phyloP scores from a whole-genome alignment of 73 alveolate species.

The Paramecium pentaurelia region DNA sequence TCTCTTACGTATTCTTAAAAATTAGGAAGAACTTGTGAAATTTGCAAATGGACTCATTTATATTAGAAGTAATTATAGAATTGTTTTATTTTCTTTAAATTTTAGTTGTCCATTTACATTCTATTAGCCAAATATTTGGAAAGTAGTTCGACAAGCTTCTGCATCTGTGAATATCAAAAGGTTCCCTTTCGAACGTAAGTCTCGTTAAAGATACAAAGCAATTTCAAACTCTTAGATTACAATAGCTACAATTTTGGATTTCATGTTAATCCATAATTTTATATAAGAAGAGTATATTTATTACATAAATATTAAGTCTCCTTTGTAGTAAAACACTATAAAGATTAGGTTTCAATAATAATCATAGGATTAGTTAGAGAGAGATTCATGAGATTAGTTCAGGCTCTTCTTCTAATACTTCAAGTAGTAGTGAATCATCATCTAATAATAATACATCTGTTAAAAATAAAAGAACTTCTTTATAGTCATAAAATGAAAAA shows the following conservation, averaged over 20 bases:
- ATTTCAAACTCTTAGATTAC: background rate
- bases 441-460: background rate
- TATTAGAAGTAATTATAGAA: slow-evolving; percentile 15
- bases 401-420: background rate
- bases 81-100: background rate
- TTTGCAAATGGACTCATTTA: slow-evolving; percentile 30
- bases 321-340: background rate
- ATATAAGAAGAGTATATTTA: background rate
- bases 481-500: background rate
- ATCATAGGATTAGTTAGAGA: background rate
- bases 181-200: background rate
- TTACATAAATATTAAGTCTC: background rate
- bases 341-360: background rate
- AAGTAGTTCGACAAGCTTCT: background rate
- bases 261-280: background rate
- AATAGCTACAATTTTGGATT: background rate
- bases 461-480: background rate
- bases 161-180: background rate
- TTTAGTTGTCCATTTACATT: slow-evolving; percentile 42
- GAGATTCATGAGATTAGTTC: background rate
- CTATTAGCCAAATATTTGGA: slow-evolving; percentile 33
- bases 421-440: background rate
- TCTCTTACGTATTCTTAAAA: background rate
- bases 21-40: slow-evolving; percentile 16
- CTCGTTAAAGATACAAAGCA: background rate